A percentile compares a stretch with the other conserved stretches of the same genome.
phyloP scores from a whole-genome alignment of 768 basidiomycete species.

The Xerocomellus dryophilus region DNA sequence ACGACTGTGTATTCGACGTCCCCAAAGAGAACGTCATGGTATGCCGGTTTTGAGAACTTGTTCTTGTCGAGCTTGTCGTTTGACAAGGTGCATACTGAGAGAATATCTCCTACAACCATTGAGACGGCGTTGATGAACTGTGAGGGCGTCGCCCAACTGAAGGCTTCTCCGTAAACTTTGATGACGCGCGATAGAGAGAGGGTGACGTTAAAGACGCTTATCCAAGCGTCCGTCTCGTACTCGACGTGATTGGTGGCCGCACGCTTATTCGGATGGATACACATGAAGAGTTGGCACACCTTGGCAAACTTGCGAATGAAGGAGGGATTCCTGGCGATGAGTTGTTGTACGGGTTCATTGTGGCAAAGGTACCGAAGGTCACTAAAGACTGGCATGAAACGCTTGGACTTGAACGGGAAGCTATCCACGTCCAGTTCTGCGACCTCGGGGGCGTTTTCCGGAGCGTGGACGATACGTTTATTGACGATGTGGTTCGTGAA shows the following conservation, averaged over 20 bases:
- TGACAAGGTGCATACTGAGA: constrained; percentile 65
- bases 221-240: constrained; percentile 96
- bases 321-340: constrained; percentile 66
- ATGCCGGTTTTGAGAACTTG: constrained; percentile 60
- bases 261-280: constrained; percentile 86
- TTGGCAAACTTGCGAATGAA: constrained; percentile 70
- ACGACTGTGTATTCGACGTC: constrained; percentile 57
- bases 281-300: constrained; percentile 89
- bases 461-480: constrained; percentile 53
- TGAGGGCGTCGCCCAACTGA: constrained; percentile 50
- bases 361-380: constrained; percentile 85
- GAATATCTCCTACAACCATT: constrained; percentile 66
- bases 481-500: constrained; percentile 87
- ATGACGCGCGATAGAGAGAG: constrained; percentile 85
- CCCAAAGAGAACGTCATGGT: constrained; percentile 68
- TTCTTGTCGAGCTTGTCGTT: constrained; percentile 64
- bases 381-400: constrained; percentile 93
- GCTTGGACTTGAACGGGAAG: constrained; percentile 88
- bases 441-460: constrained; percentile 17
- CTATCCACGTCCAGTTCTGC: constrained; percentile 71
- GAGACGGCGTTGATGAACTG: constrained; percentile 66
- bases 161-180: constrained; percentile 87
- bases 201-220: constrained; percentile 93
- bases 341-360: constrained; percentile 72
- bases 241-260: constrained; percentile 83